A percentile compares a stretch with the other conserved stretches of the same genome.
phyloP scores from a whole-genome alignment of 805 yeast species.

The Metschnikowia continentalis region DNA sequence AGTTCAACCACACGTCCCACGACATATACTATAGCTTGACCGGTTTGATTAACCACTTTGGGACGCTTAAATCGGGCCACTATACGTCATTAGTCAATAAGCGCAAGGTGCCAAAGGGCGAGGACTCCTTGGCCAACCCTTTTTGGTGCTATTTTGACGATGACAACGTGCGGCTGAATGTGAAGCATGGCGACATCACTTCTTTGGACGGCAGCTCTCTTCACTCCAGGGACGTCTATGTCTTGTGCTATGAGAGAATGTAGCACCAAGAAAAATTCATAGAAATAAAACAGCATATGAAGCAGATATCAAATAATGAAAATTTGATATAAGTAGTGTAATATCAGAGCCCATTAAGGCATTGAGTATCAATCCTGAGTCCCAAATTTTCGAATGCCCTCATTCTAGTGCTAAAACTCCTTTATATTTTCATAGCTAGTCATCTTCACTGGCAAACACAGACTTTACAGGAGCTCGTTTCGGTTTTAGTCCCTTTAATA shows the following conservation, averaged over 20 bases:
- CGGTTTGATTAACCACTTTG: conserved; percentile 69
- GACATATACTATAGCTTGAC: conserved; percentile 47
- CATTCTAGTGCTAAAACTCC: no score
- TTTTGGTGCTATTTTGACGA: conserved; percentile 77
- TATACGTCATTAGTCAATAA: conserved; percentile 66
- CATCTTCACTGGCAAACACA: conserved; percentile 10
- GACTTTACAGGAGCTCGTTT: conserved; percentile 4
- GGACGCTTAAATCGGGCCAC: conserved; percentile 70
- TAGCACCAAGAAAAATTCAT: background rate
- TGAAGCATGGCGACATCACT: conserved; percentile 45
- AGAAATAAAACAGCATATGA: background rate
- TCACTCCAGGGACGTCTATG: conserved; percentile 60
- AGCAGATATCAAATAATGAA: background rate
- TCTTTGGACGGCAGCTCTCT: conserved; percentile 25
- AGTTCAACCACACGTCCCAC: conserved; percentile 34
- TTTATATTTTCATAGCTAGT: background rate
- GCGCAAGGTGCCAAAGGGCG: conserved; percentile 14
- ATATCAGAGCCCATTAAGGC: no score
- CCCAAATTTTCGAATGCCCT: no score
- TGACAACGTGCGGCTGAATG: conserved; percentile 47
- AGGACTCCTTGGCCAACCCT: conserved; percentile 35
- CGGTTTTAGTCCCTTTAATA: conserved; percentile 11
- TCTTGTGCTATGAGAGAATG: conserved; percentile 56
- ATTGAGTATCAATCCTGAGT: no score
- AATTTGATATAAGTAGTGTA: no score